Conservation (phyloP, 2,329 filamentous ascomycete genomes). For the Pseudogymnoascus sp. region DNA sequence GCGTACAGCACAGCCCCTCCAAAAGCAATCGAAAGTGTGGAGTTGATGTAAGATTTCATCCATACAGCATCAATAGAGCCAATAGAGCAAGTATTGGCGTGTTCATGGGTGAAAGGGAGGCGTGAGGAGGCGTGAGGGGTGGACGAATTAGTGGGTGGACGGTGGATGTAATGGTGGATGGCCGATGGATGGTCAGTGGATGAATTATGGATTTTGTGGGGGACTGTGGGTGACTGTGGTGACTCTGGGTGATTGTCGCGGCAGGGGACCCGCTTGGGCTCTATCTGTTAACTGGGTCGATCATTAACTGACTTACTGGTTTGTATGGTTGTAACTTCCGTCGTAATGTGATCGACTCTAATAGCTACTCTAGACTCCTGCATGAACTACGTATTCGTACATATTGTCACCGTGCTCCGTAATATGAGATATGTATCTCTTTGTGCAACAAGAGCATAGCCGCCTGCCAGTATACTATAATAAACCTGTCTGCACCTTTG, state of each 20-base stretch:
- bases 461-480: neutral
- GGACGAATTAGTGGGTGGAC: neutral
- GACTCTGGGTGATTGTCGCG: neutral
- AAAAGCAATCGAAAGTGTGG: neutral
- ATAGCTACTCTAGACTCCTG: neutral
- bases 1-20: constrained; percentile 1
- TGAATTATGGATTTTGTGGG: neutral
- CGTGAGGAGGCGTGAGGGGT: neutral
- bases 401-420: neutral
- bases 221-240: too few relatives aligned
- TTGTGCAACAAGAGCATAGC: neutral
- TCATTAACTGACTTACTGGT: neutral
- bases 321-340: neutral
- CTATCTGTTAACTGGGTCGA: neutral
- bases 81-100: neutral
- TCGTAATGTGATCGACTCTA: neutral
- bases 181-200: neutral
- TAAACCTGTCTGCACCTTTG: neutral
- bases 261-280: constrained; percentile 4
- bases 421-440: too few relatives aligned
- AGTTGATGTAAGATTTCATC: neutral
- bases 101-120: neutral
- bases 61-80: neutral
- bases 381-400: neutral
- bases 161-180: neutral